Base-by-base conservation (phyloP, 495 filamentous ascomycete species). In the Aspergillus heteromorphus region DNA sequence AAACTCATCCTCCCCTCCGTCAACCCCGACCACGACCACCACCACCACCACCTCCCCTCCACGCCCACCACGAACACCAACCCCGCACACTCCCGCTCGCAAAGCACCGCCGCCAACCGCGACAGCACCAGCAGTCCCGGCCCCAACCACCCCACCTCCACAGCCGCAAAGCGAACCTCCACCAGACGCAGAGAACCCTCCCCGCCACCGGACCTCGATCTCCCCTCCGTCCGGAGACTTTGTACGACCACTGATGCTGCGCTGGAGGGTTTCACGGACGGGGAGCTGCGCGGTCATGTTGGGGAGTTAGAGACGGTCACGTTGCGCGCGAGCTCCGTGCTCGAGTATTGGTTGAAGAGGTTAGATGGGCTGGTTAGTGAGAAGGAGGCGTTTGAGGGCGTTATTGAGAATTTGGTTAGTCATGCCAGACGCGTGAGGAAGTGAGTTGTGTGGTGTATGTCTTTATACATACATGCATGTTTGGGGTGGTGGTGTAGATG, bases 381-480 rank as follows among this genome's bases (percentile, higher is more conserved):
- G 58, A 88, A 95, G 61, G 92, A 97, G 71, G 89, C 90, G 6
- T 97, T 99, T 75, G 93, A 99, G 64, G 89, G 88, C 0, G 93
- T 99, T 8, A 96, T 99, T 78, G 95, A 97, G 73, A 96, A 97
- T 66, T 73, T 99, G 54, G 93, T 99, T 40, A 93, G 87, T 69
- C 93, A 96, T 75, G 93, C 95, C 8, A 79, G 91, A 71, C 89
- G 92, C 65, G 85, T 89, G 45, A 78, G 93, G 65, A 93, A 92
- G 70, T 80, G 67, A 23, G 16, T 36, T 51, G 43, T 54, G 19
- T 20, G 43, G 27, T 30, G 23, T 45, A n/a, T n/a, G n/a, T n/a
- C n/a, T n/a, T n/a, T n/a, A n/a, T n/a, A n/a, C n/a, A n/a, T n/a
- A n/a, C n/a, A n/a, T n/a, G n/a, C n/a, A n/a, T n/a, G n/a, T n/a